Evolutionary conservation across 768 basidiomycete species (phyloP).

Genomic region (Russula ochroleuca): DNA sequence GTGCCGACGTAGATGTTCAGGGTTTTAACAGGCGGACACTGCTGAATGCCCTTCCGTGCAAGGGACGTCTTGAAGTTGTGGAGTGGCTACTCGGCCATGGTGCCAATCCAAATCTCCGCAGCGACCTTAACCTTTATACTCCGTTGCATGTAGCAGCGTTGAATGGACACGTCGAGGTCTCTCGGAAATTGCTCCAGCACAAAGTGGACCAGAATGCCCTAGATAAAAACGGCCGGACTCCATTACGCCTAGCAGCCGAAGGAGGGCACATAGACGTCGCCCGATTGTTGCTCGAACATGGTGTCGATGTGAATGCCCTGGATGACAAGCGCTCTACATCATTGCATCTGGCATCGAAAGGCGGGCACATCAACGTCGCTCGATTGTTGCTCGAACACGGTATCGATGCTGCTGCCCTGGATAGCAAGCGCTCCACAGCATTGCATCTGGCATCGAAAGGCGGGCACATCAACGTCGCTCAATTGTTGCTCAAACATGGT

Average conservation of each 20-base stretch:
- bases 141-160: not conserved
- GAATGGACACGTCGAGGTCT: not conserved
- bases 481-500: no score
- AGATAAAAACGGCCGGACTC: not conserved
- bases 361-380: no score
- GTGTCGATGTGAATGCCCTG: not conserved
- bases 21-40: not conserved
- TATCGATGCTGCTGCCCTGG: no score
- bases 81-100: not conserved
- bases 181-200: not conserved
- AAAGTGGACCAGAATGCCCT: not conserved
- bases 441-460: no score
- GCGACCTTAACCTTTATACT: not conserved
- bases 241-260: not conserved
- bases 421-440: no score
- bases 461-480: no score
- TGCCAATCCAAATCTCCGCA: not conserved
- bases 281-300: not conserved
- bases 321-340: no score
- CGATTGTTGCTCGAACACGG: no score
- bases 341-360: no score
- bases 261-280: not conserved
- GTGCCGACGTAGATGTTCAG: not conserved
- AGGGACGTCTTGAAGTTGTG: not conserved
- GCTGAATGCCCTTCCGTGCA: not conserved